Conservation (phyloP, 1,284 basidiomycete genomes). For the Ceratobasidium sp. region DNA sequence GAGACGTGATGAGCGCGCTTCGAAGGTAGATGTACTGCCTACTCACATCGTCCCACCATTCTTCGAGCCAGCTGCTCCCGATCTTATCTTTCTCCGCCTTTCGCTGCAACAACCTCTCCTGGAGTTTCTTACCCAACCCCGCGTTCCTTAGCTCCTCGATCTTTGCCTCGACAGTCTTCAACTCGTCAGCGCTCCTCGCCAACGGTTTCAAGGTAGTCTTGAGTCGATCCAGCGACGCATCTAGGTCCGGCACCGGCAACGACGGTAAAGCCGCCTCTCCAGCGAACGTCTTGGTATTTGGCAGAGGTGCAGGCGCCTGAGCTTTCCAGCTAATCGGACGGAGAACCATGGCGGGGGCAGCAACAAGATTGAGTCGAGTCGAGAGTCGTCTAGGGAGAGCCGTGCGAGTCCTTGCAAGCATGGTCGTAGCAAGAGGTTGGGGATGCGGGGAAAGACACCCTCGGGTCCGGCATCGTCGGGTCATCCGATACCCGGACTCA, state of each 20-base stretch:
- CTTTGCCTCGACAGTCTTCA: conserved; percentile 65
- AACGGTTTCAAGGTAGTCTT: conserved; percentile 74
- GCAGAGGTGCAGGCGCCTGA: conserved; percentile 63
- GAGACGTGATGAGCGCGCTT: background rate
- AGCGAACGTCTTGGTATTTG: conserved; percentile 62
- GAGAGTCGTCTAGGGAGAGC: conserved; percentile 6
- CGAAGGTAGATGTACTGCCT: background rate
- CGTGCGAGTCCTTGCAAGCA: conserved; percentile 32
- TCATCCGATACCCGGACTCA: background rate
- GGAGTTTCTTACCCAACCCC: conserved; percentile 68
- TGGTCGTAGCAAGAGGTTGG: conserved; percentile 1
- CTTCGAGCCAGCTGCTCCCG: conserved; percentile 76
- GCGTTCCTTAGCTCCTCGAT: conserved; percentile 70
- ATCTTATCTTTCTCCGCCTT: conserved; percentile 61
- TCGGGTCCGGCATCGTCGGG: background rate
- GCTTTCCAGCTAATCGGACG: conserved; percentile 63
- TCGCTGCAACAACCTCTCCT: conserved; percentile 67
- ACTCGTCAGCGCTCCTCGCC: conserved; percentile 72
- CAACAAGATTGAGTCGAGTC: background rate
- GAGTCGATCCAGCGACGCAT: conserved; percentile 69
- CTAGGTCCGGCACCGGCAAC: conserved; percentile 75
- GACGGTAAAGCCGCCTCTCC: conserved; percentile 64
- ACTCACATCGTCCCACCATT: conserved; percentile 81
- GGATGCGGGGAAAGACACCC: conserved; percentile 14
- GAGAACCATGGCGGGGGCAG: conserved; percentile 27